Evolutionary conservation across 1,139 yeast species (phyloP).

Genomic region (Scheffersomyces lignicola): DNA sequence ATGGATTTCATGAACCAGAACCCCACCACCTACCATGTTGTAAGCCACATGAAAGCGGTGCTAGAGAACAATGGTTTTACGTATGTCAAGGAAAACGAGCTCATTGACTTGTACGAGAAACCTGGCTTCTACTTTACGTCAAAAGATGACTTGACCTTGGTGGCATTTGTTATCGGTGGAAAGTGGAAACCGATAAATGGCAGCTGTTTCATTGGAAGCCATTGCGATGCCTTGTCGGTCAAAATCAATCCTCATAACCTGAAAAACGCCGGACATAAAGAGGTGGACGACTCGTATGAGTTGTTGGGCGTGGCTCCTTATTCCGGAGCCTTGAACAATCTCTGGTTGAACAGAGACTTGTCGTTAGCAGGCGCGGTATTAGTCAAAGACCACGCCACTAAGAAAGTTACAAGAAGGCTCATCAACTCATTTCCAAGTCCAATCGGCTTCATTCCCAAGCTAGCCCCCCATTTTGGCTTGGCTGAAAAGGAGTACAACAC

Average conservation of each 20-base stretch:
- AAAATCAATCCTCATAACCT: constrained; percentile 50
- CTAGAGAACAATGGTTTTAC: constrained; percentile 52
- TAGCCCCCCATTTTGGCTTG: constrained; percentile 67
- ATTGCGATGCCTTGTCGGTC: constrained; percentile 59
- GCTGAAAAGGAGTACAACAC: constrained; percentile 54
- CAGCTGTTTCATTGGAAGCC: constrained; percentile 60
- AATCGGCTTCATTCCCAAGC: constrained; percentile 62
- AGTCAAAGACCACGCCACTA: constrained; percentile 32
- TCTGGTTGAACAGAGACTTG: constrained; percentile 69
- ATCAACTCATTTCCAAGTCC: constrained; percentile 63
- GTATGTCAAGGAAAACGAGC: constrained; percentile 51
- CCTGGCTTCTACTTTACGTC: constrained; percentile 48
- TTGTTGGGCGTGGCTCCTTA: constrained; percentile 67
- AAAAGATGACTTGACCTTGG: constrained; percentile 55
- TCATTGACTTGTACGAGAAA: constrained; percentile 32
- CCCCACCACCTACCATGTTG: constrained; percentile 67
- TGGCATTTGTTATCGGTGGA: constrained; percentile 58
- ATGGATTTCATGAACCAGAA: constrained; percentile 57
- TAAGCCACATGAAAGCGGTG: constrained; percentile 40
- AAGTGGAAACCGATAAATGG: constrained; percentile 59
- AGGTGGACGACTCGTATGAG: constrained; percentile 57
- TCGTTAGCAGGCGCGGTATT: constrained; percentile 66
- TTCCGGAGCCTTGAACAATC: constrained; percentile 54
- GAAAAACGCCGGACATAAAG: constrained; percentile 35
- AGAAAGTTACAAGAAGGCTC: constrained; percentile 39